Evolutionary conservation across 148 eudicot genomes (phyloP), one percentile per base, ranked within the genome.

Genomic region (Rhododendron williamsianum): DNA sequence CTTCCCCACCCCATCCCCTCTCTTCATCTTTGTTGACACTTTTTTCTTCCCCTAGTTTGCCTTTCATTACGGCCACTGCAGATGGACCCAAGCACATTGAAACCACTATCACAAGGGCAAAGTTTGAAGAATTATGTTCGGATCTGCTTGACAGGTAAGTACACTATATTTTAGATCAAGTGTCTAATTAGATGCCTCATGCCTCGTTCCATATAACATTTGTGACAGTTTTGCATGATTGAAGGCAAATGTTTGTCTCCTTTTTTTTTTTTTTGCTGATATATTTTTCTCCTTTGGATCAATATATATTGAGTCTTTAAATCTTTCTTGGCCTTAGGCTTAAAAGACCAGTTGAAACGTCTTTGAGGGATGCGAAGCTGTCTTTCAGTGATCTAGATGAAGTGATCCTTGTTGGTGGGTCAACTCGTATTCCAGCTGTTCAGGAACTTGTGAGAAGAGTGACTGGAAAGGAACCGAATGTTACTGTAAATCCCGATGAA

Each of bases 1-100:
- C 0, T n/a, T 80, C 33, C 7, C 63, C 7, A 0, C 63, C 33
- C 43, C n/a, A 27, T 8, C 36, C 16, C 23, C 19, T 23, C 41
- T 8, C 72, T 41, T 4, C 6, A 58, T 49, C 18, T 4, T 46
- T 81, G 36, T 18, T 86, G 49, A 52, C 81, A 49, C 11, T 85
- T 9, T 63, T 67, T 67, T 60, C 6, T 23, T 76, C 80, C 67
- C n/a, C 60, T 90, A 94, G 97, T 89, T 83, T 94, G 86, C 97
- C 97, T 52, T 96, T 96, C 90, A 94, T 96, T 80, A 94, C 98
- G 60, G 98, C 98, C 58, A 96, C 99, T 65, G 93, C 93, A 51
- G 97, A 94, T 88, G 99, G 99, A 6, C 99, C 99, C 21, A 96
- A 93, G 86, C 98, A 94, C 85, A 93, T 96, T 41, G 99, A 96